Evolutionary conservation across 495 filamentous ascomycete genomes (phyloP), one percentile per base, ranked within the genome.

Genomic region (Hypomontagnella monticulosa): DNA sequence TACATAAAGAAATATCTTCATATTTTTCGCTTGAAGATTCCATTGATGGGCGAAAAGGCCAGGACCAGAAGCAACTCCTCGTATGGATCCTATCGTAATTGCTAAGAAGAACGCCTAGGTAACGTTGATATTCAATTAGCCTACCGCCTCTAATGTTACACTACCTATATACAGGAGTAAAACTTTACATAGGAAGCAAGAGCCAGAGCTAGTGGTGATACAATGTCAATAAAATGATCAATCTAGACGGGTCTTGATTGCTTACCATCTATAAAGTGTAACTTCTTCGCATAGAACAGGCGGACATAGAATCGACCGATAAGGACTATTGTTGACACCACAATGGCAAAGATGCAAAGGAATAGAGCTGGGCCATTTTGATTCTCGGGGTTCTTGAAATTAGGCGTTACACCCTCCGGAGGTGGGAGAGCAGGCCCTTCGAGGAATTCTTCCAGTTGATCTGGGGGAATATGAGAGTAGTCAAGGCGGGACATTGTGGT

Each of bases 31-130:
- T 11, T 38, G 61, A 2, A 75, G 34, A 43, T 77, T 57, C 61
- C 61, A 77, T 34, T 72, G 67, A 18, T 75, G 73, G 14, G 75
- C 71, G 36, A 74, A 74, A 50, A 70, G 75, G 2, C 75, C 75
- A 8, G 61, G 57, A 33, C 34, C 43, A 7, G 53, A 43, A 7
- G 69, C 37, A 23, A 75, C 15, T 11, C 52, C 42, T 14, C 55
- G 37, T 4, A 46, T 7, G 5, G 48, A 69, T 30, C 57, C 54
- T 8, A 59, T 72, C 42, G 51, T 69, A n/a, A n/a, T n/a, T 0
- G 48, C 44, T 9, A 72, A 27, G 12, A 59, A 72, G 18, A 41
- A 59, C 10, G 12, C 47, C 69, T 72, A 36, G 20, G 7, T 15
- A 1, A 44, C 18, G 9, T 71, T 44, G 4, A 1, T 15, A 5